A percentile compares a stretch with the other conserved stretches of the same genome.
Evolutionary conservation across 345 rosid genomes (phyloP).

Genomic region (Euclidium syriacum): DNA sequence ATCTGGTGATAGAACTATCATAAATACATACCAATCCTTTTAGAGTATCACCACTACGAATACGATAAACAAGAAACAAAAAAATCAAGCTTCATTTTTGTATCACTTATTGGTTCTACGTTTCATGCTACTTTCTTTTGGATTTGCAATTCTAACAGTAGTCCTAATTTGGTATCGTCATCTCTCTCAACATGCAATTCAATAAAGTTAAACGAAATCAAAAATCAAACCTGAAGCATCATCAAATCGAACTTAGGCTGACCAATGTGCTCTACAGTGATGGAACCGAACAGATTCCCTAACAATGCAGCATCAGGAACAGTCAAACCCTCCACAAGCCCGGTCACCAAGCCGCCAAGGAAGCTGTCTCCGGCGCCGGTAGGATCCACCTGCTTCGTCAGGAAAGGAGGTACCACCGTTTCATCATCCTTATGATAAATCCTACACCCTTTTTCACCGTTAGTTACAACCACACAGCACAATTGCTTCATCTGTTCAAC

Average conservation of each 20-base stretch:
- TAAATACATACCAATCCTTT: neutral
- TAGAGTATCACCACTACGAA: neutral
- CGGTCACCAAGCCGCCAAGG: slow-evolving; percentile 74
- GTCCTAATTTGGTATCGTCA: neutral
- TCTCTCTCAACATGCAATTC: neutral
- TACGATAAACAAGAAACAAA: neutral
- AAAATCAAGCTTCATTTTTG: neutral
- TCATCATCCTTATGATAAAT: slow-evolving; percentile 49
- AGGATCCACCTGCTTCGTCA: slow-evolving; percentile 79
- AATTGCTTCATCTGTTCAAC: slow-evolving; percentile 61
- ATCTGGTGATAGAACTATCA: neutral
- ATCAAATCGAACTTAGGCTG: slow-evolving; percentile 60
- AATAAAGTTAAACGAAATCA: neutral
- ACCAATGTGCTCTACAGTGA: slow-evolving; percentile 90
- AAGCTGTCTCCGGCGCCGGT: slow-evolving; percentile 98
- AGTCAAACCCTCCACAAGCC: slow-evolving; percentile 70
- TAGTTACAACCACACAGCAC: slow-evolving; percentile 88
- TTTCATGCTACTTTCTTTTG: neutral
- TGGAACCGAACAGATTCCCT: slow-evolving; percentile 84
- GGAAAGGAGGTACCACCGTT: slow-evolving; percentile 48
- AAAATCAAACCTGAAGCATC: slow-evolving; percentile 63
- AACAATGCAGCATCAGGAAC: slow-evolving; percentile 89
- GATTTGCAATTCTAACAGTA: neutral
- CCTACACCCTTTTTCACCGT: slow-evolving; percentile 78
- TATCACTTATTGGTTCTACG: neutral